phyloP scores from a whole-genome alignment of 805 yeast genomes.

The baker's yeast (Saccharomyces cerevisiae) region DNA sequence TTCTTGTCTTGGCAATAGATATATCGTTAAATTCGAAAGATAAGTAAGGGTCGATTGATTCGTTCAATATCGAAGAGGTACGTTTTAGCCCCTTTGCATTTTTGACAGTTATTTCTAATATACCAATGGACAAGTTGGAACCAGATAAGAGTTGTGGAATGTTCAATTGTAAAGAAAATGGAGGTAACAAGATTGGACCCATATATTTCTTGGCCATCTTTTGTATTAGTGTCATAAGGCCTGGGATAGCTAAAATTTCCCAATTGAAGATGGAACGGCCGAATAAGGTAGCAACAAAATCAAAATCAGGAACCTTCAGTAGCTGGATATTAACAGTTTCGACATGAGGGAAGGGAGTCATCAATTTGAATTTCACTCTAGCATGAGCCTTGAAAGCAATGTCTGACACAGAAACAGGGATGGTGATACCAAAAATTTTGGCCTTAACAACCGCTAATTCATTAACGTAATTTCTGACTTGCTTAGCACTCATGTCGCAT shows the following conservation, averaged over 20 bases:
- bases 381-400: conserved; percentile 67
- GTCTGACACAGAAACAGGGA: conserved; percentile 75
- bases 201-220: conserved; percentile 78
- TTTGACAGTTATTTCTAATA: conserved; percentile 59
- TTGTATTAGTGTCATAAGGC: conserved; percentile 71
- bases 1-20: conserved; percentile 60
- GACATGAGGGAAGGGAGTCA: conserved; percentile 84
- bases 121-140: conserved; percentile 81
- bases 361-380: conserved; percentile 81
- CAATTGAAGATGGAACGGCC: conserved; percentile 82
- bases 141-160: conserved; percentile 87
- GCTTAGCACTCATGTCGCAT: conserved; percentile 79
- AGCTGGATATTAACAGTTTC: conserved; percentile 83
- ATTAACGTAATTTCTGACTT: conserved; percentile 74
- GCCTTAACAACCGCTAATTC: conserved; percentile 73
- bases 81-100: conserved; percentile 63
- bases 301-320: conserved; percentile 81
- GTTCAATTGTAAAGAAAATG: conserved; percentile 88
- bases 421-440: conserved; percentile 68
- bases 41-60: conserved; percentile 86
- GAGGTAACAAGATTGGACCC: conserved; percentile 83
- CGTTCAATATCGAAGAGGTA: conserved; percentile 55
- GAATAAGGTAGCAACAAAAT: conserved; percentile 61
- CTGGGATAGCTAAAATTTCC: conserved; percentile 84
- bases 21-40: conserved; percentile 53